Percentiles rank a stretch among this genome's conserved stretches.
Conservation (phyloP, 2,329 filamentous ascomycete species). For the Cladosporium sp. region DNA sequence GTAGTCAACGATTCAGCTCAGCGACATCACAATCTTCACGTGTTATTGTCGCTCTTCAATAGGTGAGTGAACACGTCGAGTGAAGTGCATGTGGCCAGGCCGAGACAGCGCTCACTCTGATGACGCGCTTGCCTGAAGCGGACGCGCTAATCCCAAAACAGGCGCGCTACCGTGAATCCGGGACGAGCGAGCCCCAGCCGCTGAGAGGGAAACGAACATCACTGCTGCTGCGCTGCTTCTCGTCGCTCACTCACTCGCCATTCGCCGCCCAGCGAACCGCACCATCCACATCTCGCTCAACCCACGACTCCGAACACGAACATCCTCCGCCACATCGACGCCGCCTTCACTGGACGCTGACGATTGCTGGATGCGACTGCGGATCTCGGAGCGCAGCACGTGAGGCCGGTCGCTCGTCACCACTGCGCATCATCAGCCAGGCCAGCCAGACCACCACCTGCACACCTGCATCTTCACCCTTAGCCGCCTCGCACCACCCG, state of each 20-base stretch:
- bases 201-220: conserved; percentile 3
- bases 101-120: neutral
- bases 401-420: conserved; percentile 12
- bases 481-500: conserved; percentile 1
- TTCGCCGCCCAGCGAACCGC: conserved; percentile 8
- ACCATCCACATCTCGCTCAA: neutral
- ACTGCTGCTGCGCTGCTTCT: conserved; percentile 2
- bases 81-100: neutral
- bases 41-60: neutral
- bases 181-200: conserved; percentile 12
- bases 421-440: conserved; percentile 6
- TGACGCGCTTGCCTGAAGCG: conserved; percentile 4
- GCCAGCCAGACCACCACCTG: neutral
- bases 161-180: neutral
- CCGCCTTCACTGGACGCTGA: conserved; percentile 18
- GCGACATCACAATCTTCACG: neutral
- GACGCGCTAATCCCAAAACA: neutral
- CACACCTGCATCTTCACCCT: neutral
- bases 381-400: conserved; percentile 6
- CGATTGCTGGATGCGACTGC: conserved; percentile 14
- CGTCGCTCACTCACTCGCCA: neutral
- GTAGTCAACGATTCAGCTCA: neutral
- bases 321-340: conserved; percentile 11
- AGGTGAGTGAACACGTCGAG: neutral
- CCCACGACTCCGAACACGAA: neutral